Conservation (phyloP, 495 filamentous ascomycete species). For the Cenococcum geophilum region DNA sequence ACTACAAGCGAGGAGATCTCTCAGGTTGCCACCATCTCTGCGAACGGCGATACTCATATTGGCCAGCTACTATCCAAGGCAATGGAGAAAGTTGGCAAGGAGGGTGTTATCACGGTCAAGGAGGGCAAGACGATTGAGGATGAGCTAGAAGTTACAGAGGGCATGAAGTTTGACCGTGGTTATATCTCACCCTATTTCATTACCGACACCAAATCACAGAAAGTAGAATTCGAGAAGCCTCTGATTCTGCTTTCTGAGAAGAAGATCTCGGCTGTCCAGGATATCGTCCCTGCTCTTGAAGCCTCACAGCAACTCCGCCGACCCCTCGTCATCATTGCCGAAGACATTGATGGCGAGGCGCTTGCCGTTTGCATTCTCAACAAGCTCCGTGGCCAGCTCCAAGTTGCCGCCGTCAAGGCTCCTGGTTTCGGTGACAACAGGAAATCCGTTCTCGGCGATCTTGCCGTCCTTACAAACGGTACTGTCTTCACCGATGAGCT, state of each 20-base stretch:
- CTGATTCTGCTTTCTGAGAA: constrained; percentile 97
- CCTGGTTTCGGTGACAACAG: constrained; percentile 99
- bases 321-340: constrained; percentile 95
- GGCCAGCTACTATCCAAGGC: constrained; percentile 92
- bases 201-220: constrained; percentile 95
- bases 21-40: constrained; percentile 95
- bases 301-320: constrained; percentile 91
- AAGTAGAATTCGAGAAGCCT: constrained; percentile 99
- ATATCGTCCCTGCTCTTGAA: constrained; percentile 97
- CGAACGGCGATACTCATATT: constrained; percentile 94
- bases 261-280: constrained; percentile 98
- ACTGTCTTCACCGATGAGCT: constrained; percentile 98
- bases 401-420: constrained; percentile 97
- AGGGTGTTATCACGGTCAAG: constrained; percentile 99
- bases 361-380: constrained; percentile 98
- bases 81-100: constrained; percentile 99
- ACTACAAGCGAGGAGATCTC: constrained; percentile 96
- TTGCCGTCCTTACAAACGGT: constrained; percentile 91
- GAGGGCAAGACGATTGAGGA: constrained; percentile 98
- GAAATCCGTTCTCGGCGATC: constrained; percentile 96
- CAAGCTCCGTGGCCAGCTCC: constrained; percentile 98
- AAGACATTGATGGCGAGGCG: constrained; percentile 98
- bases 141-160: constrained; percentile 97
- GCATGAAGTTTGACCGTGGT: constrained; percentile 98
- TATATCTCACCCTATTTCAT: constrained; percentile 99